A percentile compares a stretch with the other conserved stretches of the same genome.
These are phyloP conservation scores for Xerocomus minutiporus DNA, from an alignment of 1,284 basidiomycete genomes.

Conservation along the genomic window DNA sequence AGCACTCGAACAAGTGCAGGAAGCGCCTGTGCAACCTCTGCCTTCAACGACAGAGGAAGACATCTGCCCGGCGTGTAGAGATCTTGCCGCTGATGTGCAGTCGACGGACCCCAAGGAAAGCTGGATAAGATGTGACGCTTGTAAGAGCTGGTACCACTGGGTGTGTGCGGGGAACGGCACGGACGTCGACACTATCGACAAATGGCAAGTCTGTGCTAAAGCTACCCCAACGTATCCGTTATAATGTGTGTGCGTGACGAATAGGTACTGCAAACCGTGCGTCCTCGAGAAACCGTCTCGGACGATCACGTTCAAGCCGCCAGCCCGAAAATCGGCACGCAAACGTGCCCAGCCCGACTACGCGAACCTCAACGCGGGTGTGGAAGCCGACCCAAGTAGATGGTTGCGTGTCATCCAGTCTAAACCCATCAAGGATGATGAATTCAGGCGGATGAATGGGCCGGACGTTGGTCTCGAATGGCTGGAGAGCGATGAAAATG, in stretches of 20 bases:
- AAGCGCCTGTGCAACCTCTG: slow-evolving; percentile 13
- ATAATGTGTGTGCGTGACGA: slow-evolving; percentile 14
- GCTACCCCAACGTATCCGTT: slow-evolving; percentile 7
- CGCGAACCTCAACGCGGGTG: slow-evolving; percentile 61
- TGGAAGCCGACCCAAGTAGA: slow-evolving; percentile 59
- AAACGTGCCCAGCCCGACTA: slow-evolving; percentile 72
- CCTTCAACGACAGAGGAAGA: slow-evolving; percentile 30
- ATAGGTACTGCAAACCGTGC: slow-evolving; percentile 70
- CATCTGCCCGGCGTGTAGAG: slow-evolving; percentile 42
- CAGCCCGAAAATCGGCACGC: slow-evolving; percentile 72
- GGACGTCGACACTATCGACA: slow-evolving; percentile 58
- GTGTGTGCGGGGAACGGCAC: slow-evolving; percentile 64
- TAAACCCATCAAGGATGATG: slow-evolving; percentile 55
- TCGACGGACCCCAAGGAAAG: slow-evolving; percentile 48
- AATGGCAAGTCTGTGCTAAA: slow-evolving; percentile 43
- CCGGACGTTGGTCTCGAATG: slow-evolving; percentile 63
- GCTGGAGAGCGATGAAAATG: slow-evolving; percentile 63
- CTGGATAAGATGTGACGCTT: slow-evolving; percentile 73
- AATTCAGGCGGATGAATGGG: slow-evolving; percentile 66
- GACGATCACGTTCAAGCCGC: slow-evolving; percentile 66
- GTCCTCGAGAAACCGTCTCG: slow-evolving; percentile 54
- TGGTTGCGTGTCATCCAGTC: slow-evolving; percentile 67
- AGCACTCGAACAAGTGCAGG: slow-evolving; percentile 15
- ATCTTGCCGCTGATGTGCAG: slow-evolving; percentile 24
- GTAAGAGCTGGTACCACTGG: slow-evolving; percentile 81